Base-by-base conservation (phyloP, 129 eudicot species). In the Artemisia tridentata region DNA sequence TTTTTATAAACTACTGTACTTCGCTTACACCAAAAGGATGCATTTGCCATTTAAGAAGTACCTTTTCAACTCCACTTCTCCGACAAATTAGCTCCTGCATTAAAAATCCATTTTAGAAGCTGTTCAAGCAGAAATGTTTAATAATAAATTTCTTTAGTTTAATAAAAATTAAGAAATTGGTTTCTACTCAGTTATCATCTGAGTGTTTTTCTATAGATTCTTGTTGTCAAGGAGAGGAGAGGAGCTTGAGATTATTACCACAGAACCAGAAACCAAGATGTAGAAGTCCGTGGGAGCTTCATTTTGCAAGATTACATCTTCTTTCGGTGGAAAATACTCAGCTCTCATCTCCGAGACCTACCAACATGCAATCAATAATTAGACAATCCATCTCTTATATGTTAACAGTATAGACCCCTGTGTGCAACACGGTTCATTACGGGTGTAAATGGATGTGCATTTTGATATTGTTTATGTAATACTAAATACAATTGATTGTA, bases 281-380 rank as follows among this genome's bases (percentile, higher is more conserved):
- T 88, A 85, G 69, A 88, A 78, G 79, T 88, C 91, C 0, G 91
- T 83, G 11, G 96, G 91, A 53, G 96, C 91, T 84, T 88, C 96
- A 63, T 88, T 88, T 78, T 86, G 87, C 80, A 88, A 75, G 49
- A 88, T 88, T 47, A 88, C 81, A 59, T 88, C 96, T 84, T 88
- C 96, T 78, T 75, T 84, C 10, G 96, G 96, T 61, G 91, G 91
- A 67, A 86, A 88, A 82, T 88, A 88, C 78, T 88, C 92, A 2
- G 86, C 84, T 75, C 79, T 88, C 92, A 88, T 88, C 84, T 86
- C 92, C 10, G 92, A 74, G 57, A 84, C 92, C 92, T 82, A 73
- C 19, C 69, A 57, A 48, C 43, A 65, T 23, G 57, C 27, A 49
- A 17, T 17, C 31, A 43, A 12, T 23, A 46, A 71, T 45, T 57